Percentiles rank a stretch among this genome's conserved stretches.
Evolutionary conservation across 2,329 filamentous ascomycete genomes (phyloP).

Genomic region (Fusarium hostae): DNA sequence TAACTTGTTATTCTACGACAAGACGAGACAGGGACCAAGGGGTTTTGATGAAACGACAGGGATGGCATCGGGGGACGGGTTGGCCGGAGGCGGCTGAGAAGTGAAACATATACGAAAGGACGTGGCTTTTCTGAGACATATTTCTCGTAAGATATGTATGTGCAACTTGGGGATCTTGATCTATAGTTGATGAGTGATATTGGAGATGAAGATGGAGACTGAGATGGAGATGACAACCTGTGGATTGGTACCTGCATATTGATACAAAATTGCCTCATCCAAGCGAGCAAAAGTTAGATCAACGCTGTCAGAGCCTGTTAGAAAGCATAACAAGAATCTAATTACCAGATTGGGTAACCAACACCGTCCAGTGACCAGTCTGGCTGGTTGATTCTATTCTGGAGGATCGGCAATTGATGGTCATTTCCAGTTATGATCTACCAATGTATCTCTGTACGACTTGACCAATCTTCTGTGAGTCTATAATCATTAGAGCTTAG

Average conservation of each 20-base stretch:
- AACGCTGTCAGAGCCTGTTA: conserved; percentile 3
- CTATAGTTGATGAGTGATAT: background rate
- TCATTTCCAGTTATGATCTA: background rate
- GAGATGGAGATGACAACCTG: background rate
- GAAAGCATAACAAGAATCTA: background rate
- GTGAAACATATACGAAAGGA: conserved; percentile 23
- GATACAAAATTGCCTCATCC: conserved; percentile 11
- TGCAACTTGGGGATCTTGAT: background rate
- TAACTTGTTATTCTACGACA: conserved; percentile 35
- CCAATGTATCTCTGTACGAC: background rate
- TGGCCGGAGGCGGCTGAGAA: conserved; percentile 20
- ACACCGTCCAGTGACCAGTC: conserved; percentile 16
- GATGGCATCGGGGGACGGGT: conserved; percentile 11
- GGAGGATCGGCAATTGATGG: conserved; percentile 17
- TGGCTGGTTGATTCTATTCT: conserved; percentile 20
- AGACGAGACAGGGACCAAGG: conserved; percentile 28
- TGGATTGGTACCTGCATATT: conserved; percentile 21
- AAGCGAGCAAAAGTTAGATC: background rate
- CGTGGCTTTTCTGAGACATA: background rate
- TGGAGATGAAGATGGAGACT: background rate
- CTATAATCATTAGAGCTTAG: background rate
- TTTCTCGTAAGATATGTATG: background rate
- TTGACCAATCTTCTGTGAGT: background rate
- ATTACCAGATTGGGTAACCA: conserved; percentile 21
- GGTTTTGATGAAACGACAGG: conserved; percentile 33